phyloP scores from a whole-genome alignment of 495 filamentous ascomycete genomes.

The Mytilinidion resinicola region DNA sequence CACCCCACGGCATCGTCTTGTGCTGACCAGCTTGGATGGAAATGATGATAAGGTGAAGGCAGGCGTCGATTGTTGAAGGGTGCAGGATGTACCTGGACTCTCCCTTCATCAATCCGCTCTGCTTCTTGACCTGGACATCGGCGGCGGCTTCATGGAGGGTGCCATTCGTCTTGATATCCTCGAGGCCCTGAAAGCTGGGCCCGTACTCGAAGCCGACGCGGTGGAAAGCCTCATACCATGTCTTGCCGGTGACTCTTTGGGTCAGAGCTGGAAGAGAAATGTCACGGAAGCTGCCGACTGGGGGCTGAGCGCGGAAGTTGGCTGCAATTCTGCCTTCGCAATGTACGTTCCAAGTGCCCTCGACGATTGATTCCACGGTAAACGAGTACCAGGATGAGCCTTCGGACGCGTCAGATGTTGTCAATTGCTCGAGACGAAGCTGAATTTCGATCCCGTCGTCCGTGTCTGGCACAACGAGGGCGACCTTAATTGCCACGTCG shows the following conservation, averaged over 20 bases:
- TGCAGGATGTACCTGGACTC: conserved; percentile 22
- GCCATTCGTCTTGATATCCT: conserved; percentile 4
- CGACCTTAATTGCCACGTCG: not conserved
- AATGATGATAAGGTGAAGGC: conserved; percentile 18
- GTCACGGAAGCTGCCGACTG: not conserved
- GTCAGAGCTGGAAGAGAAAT: no score
- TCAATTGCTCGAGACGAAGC: not conserved
- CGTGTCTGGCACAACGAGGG: not conserved
- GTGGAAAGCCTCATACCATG: conserved; percentile 19
- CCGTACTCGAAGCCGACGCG: conserved; percentile 23
- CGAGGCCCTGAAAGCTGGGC: conserved; percentile 16
- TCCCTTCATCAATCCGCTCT: conserved; percentile 3
- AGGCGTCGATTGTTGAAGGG: conserved; percentile 25
- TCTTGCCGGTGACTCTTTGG: not conserved
- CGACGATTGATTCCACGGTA: conserved; percentile 3
- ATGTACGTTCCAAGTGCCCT: not conserved
- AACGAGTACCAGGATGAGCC: not conserved
- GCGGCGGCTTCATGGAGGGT: conserved; percentile 1
- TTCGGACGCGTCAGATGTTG: not conserved
- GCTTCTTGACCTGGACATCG: conserved; percentile 1
- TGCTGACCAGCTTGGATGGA: conserved; percentile 6
- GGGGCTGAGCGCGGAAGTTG: no score
- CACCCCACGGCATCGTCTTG: conserved; percentile 4
- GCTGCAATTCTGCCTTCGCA: not conserved
- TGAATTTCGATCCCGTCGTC: not conserved